phyloP scores from a whole-genome alignment of 306 rosid genomes.

The Rubus parviflorus region DNA sequence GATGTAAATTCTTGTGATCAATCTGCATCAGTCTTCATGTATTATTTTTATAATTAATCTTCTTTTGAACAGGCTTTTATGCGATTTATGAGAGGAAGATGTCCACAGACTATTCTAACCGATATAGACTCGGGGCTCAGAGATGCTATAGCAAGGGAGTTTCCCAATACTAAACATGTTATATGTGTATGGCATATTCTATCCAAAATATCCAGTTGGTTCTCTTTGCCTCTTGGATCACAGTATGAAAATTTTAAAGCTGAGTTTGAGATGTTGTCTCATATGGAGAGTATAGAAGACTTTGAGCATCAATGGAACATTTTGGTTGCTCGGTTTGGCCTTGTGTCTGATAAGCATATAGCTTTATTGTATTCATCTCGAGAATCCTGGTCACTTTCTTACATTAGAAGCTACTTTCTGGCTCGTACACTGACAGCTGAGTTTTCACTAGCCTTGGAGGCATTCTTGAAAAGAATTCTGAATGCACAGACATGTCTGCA shows the following conservation, averaged over 20 bases:
- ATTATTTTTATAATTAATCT: slow-evolving; percentile 29
- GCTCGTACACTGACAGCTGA: slow-evolving; percentile 56
- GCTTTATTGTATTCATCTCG: slow-evolving; percentile 46
- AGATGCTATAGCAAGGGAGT: slow-evolving; percentile 56
- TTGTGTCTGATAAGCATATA: slow-evolving; percentile 55
- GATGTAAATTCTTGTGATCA: slow-evolving; percentile 37
- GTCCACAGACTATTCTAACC: slow-evolving; percentile 59
- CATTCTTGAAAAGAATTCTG: slow-evolving; percentile 45
- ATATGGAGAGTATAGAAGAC: slow-evolving; percentile 52
- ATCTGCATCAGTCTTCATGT: slow-evolving; percentile 29
- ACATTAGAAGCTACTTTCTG: slow-evolving; percentile 45
- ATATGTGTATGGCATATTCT: slow-evolving; percentile 51
- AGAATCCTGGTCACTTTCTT: slow-evolving; percentile 51
- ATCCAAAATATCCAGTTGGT: slow-evolving; percentile 65
- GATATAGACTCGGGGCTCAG: slow-evolving; percentile 59
- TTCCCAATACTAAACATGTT: slow-evolving; percentile 57
- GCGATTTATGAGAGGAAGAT: slow-evolving; percentile 61
- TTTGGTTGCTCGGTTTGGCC: slow-evolving; percentile 55
- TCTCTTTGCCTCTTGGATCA: slow-evolving; percentile 49
- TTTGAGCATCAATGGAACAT: slow-evolving; percentile 65
- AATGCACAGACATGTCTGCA: slow-evolving; percentile 44
- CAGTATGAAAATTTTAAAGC: slow-evolving; percentile 50
- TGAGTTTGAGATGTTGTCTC: slow-evolving; percentile 59
- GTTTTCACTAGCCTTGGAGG: slow-evolving; percentile 50
- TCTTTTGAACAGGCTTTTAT: slow-evolving; percentile 59